phyloP scores from a whole-genome alignment of 1,284 basidiomycete species.

The Tilletia setariae region DNA sequence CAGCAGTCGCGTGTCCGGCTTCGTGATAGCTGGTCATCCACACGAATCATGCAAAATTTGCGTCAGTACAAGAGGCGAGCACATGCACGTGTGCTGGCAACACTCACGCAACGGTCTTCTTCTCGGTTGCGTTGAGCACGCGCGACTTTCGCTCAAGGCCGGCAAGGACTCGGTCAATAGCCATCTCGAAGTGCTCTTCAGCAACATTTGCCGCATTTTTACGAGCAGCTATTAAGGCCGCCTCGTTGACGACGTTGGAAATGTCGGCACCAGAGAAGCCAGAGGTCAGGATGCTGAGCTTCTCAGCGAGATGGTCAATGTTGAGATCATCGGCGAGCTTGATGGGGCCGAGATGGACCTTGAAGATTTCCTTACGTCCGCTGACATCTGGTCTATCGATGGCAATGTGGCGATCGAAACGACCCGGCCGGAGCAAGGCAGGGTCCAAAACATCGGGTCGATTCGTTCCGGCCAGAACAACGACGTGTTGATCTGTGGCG shows the following conservation, averaged over 20 bases:
- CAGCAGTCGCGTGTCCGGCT: conserved; percentile 95
- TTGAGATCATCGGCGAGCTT: conserved; percentile 44
- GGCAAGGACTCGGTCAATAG: conserved; percentile 96
- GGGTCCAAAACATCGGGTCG: conserved; percentile 91
- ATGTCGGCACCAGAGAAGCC: conserved; percentile 99
- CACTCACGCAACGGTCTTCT: conserved; percentile 76
- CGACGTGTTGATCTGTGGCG: conserved; percentile 89
- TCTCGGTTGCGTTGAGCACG: conserved; percentile 89
- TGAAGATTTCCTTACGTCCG: conserved; percentile 89
- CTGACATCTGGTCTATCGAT: conserved; percentile 93
- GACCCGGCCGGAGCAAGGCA: conserved; percentile 91
- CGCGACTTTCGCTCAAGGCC: conserved; percentile 93
- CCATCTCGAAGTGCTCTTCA: conserved; percentile 87
- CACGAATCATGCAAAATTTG: background rate
- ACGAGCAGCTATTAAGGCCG: conserved; percentile 89
- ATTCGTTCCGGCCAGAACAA: conserved; percentile 95
- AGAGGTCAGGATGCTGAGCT: conserved; percentile 74
- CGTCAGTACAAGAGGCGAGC: background rate
- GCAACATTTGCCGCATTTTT: conserved; percentile 74
- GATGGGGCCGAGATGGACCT: conserved; percentile 85
- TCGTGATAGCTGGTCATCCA: conserved; percentile 71
- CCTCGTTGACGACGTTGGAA: conserved; percentile 98
- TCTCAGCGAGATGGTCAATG: background rate
- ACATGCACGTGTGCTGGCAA: background rate
- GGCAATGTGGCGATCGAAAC: conserved; percentile 94